Base-by-base conservation (phyloP, 371 early-diverging fungal species). In the Lichtheimia hyalospora region DNA sequence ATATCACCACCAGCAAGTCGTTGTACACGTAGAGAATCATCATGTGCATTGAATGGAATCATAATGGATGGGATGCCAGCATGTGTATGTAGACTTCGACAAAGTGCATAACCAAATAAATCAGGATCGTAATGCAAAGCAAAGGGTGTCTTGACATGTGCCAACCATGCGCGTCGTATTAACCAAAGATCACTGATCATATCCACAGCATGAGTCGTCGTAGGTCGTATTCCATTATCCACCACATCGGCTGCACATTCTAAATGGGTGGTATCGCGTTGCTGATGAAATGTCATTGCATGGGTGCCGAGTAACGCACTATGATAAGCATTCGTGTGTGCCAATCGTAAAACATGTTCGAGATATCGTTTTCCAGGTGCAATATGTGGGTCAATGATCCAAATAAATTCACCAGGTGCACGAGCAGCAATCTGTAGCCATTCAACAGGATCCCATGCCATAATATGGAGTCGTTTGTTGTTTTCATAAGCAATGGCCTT, bases 361-460 rank as follows among this genome's bases (percentile, higher is more conserved):
- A 83, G 60, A 39, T 82, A 81, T 14, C 61, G 62, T 21, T 58
- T 63, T 20, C 83, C 85, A 4, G 85, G 85, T 13, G 68, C 62
- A 20, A 72, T 72, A 48, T 77, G 75, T 42, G 75, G 67, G 28
- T 79, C 78, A 42, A 84, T 24, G 2, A 84, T 57, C 72, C 83
- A 78, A 7, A 77, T 63, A 65, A 70, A 81, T 7, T 81, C 79
- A 0, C 81, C 77, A 0, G 79, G 64, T 1, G 75, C 67, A 40
- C 75, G 68, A 20, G 75, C 69, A 2, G 74, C 70, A 5, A 68
- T 54, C 18, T 68, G 64, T 43, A 80, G 59, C 80, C 78, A 81
- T 24, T 60, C 72, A 53, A 61, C 61, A 20, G 68, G 40, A 16
- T 67, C 67, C 28, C 60, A 50, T 2, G 64, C 68, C 43, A 80